Conservation (phyloP, 176 grass and related monocot species). For the Eleusine coracana region DNA sequence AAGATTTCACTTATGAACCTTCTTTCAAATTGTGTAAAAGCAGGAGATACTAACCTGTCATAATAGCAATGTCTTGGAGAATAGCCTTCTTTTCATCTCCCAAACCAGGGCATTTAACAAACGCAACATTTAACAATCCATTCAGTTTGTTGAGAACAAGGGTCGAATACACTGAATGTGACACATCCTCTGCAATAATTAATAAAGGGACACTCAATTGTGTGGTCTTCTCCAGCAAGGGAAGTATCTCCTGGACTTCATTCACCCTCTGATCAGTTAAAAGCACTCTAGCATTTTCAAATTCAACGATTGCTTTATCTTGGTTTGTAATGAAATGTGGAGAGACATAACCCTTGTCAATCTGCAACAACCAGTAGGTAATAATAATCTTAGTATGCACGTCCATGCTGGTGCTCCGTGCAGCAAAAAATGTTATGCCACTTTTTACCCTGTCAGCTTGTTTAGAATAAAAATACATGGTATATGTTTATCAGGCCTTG, state of each 20-base stretch:
- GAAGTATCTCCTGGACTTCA: slow-evolving; percentile 76
- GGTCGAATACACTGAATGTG: slow-evolving; percentile 57
- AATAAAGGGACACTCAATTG: slow-evolving; percentile 86
- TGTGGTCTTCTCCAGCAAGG: slow-evolving; percentile 80
- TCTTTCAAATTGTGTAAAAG: too few species aligned
- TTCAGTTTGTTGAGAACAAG: slow-evolving; percentile 90
- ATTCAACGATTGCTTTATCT: slow-evolving; percentile 86
- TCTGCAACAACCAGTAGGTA: slow-evolving; percentile 49
- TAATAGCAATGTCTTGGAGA: slow-evolving; percentile 94
- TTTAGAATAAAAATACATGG: background rate
- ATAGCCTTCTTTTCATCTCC: slow-evolving; percentile 87
- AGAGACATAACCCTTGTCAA: slow-evolving; percentile 91
- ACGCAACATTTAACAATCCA: slow-evolving; percentile 85
- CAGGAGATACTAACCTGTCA: slow-evolving; percentile 68
- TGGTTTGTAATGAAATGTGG: slow-evolving; percentile 98
- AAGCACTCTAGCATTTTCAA: slow-evolving; percentile 87
- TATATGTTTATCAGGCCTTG: background rate
- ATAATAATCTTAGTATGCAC: slow-evolving; percentile 9
- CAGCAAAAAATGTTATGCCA: slow-evolving; percentile 21
- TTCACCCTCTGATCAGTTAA: slow-evolving; percentile 82
- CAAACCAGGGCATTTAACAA: slow-evolving; percentile 82
- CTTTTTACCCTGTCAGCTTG: background rate
- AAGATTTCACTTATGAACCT: too few species aligned
- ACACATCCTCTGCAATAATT: slow-evolving; percentile 94
- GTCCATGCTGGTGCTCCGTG: background rate